Percentiles rank a stretch among this genome's conserved stretches.
phyloP scores from a whole-genome alignment of 2,329 filamentous ascomycete genomes.

The Cladosporium sp. region DNA sequence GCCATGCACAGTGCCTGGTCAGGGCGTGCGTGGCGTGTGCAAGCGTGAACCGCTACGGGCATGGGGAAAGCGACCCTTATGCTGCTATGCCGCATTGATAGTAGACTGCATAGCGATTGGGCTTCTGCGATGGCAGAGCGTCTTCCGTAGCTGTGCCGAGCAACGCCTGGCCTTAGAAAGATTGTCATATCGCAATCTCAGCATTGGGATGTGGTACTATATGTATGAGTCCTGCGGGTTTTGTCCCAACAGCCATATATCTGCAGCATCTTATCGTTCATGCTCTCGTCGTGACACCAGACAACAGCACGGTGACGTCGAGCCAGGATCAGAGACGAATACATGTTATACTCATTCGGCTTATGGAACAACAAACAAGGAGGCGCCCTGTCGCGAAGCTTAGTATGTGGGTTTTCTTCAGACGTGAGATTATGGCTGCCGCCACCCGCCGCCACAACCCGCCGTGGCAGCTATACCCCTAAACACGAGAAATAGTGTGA shows the following conservation, averaged over 20 bases:
- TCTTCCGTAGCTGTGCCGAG: neutral
- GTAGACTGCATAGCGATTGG: neutral
- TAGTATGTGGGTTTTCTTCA: slow-evolving; percentile 2
- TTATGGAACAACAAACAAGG: neutral
- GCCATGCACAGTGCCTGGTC: slow-evolving; percentile 7
- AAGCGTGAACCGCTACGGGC: slow-evolving; percentile 4
- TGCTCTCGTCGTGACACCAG: neutral
- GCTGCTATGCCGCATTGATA: neutral
- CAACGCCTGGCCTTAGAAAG: neutral
- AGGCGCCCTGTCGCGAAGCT: neutral
- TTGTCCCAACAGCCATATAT: neutral
- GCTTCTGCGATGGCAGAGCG: neutral
- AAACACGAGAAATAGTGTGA: no score
- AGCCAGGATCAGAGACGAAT: no score
- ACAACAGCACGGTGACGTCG: neutral
- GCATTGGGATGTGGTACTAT: neutral
- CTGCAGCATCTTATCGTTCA: neutral
- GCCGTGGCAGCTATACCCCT: neutral
- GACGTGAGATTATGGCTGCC: neutral
- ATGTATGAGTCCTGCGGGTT: slow-evolving; percentile 5
- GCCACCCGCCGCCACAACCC: slow-evolving; percentile 1
- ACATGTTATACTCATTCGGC: no score
- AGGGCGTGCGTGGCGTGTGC: neutral
- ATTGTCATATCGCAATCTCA: slow-evolving; percentile 6
- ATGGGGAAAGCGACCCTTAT: slow-evolving; percentile 5